These are phyloP conservation scores for Filosporella fistucella DNA, from an alignment of 495 filamentous ascomycete species.

Conservation along the genomic window DNA sequence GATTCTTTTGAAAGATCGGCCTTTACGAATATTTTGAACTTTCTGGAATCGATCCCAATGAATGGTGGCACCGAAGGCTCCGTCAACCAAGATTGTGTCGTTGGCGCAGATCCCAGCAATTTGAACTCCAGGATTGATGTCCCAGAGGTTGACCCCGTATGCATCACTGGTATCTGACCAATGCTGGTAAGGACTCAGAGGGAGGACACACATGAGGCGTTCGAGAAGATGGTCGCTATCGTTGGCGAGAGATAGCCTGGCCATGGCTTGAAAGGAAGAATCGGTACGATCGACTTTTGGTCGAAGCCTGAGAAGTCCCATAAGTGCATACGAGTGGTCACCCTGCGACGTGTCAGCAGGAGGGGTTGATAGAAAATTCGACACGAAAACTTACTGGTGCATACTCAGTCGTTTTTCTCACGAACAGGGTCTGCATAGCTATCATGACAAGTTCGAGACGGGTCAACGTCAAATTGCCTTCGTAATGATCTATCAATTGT, in stretches of 20 bases:
- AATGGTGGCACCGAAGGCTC: conserved; percentile 25
- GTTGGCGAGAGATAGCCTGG: conserved; percentile 38
- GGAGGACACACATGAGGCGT: conserved; percentile 37
- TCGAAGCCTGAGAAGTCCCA: conserved; percentile 38
- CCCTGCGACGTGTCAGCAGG: no score
- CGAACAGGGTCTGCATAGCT: conserved; percentile 15
- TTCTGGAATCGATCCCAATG: conserved; percentile 19
- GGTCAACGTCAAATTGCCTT: conserved; percentile 31
- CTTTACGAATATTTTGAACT: no score
- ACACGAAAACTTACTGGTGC: no score
- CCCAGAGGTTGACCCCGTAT: conserved; percentile 33
- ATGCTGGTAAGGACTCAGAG: conserved; percentile 5
- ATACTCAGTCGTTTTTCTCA: neutral
- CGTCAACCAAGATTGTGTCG: conserved; percentile 37
- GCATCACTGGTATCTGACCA: conserved; percentile 9
- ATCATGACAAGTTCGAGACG: conserved; percentile 30
- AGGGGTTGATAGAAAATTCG: no score
- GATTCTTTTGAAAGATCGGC: no score
- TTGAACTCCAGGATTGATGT: conserved; percentile 36
- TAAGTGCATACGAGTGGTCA: conserved; percentile 41
- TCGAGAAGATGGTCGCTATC: conserved; percentile 40
- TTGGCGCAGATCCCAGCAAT: conserved; percentile 34
- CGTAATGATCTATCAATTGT: conserved; percentile 34
- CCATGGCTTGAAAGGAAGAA: conserved; percentile 39
- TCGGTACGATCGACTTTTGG: conserved; percentile 34